phyloP scores from a whole-genome alignment of 352 stramenopile species.

The Peronospora belbahrii region DNA sequence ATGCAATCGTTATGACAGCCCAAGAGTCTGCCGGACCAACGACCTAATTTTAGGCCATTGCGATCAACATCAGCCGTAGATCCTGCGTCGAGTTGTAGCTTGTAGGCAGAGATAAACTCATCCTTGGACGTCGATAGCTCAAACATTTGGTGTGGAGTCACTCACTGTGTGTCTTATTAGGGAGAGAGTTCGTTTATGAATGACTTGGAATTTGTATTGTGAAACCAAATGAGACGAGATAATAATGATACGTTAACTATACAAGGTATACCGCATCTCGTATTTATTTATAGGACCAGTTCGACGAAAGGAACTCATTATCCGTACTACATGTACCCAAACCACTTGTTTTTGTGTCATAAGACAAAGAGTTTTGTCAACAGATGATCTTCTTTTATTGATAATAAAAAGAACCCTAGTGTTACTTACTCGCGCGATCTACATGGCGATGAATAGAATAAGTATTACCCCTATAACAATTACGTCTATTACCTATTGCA shows the following conservation, averaged over 20 bases:
- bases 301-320: no score
- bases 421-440: background rate
- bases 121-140: constrained; percentile 14
- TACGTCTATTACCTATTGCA: no score
- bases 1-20: constrained; percentile 21
- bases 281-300: no score
- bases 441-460: no score
- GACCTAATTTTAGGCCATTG: constrained; percentile 20
- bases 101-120: constrained; percentile 15
- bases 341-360: constrained; percentile 5
- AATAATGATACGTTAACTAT: no score
- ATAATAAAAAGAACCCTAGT: no score
- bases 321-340: no score
- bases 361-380: constrained; percentile 1
- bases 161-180: no score
- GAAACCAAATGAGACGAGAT: no score
- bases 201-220: background rate
- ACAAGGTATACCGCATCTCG: background rate
- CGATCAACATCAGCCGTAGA: constrained; percentile 3
- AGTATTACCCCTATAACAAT: no score
- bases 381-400: background rate
- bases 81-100: constrained; percentile 3
- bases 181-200: background rate
- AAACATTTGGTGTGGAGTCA: constrained; percentile 12
- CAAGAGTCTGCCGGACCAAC: constrained; percentile 20